Conservation (phyloP, 2,329 filamentous ascomycete genomes). For the Fusarium compactum region DNA sequence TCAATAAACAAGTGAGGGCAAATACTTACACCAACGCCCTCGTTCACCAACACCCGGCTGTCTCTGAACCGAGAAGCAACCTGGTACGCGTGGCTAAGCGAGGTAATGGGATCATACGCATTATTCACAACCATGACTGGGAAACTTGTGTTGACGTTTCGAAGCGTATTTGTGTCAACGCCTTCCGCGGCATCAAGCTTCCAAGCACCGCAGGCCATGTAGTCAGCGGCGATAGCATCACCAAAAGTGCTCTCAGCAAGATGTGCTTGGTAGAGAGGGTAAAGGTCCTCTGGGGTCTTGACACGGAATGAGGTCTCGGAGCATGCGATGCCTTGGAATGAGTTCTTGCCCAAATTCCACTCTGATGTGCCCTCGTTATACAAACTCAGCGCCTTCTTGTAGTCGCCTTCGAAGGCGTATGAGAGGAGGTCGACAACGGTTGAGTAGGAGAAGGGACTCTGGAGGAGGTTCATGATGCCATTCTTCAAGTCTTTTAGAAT, state of each 20-base stretch:
- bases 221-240: slow-evolving; percentile 17
- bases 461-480: slow-evolving; percentile 20
- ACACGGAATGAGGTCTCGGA: slow-evolving; percentile 30
- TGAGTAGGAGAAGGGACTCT: slow-evolving; percentile 13
- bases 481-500: slow-evolving; percentile 20
- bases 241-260: slow-evolving; percentile 30
- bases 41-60: slow-evolving; percentile 37
- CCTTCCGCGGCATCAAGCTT: slow-evolving; percentile 31
- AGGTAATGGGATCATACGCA: slow-evolving; percentile 37
- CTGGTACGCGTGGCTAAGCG: slow-evolving; percentile 33
- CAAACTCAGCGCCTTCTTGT: slow-evolving; percentile 18
- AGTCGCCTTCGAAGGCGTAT: slow-evolving; percentile 15
- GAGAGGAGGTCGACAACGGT: slow-evolving; percentile 10
- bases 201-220: slow-evolving; percentile 28
- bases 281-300: slow-evolving; percentile 20
- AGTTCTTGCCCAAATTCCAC: slow-evolving; percentile 26
- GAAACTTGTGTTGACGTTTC: slow-evolving; percentile 37
- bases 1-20: rapidly evolving
- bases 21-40: slow-evolving; percentile 40
- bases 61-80: slow-evolving; percentile 31
- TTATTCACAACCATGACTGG: slow-evolving; percentile 39
- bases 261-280: slow-evolving; percentile 20
- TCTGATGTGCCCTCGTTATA: slow-evolving; percentile 15
- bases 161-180: slow-evolving; percentile 22
- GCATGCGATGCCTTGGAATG: slow-evolving; percentile 31